These are phyloP conservation scores for Oidium heveae DNA, from an alignment of 2,329 filamentous ascomycete genomes.

Conservation along the genomic window DNA sequence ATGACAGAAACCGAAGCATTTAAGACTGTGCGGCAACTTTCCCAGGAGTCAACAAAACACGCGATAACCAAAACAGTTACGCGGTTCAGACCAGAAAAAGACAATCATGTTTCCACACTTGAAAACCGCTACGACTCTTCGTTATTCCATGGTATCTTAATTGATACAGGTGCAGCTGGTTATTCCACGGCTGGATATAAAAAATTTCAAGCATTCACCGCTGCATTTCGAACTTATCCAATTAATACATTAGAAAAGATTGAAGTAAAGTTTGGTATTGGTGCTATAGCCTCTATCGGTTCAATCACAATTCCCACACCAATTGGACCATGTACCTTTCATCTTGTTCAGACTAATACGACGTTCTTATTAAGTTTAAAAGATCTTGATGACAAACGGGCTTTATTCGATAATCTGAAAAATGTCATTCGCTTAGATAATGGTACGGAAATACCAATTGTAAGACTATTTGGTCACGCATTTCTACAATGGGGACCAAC, in stretches of 20 bases:
- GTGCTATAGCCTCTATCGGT: too few relatives aligned
- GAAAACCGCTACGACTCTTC: not conserved
- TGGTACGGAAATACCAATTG: not conserved
- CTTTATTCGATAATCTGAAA: not conserved
- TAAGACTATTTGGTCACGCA: not conserved
- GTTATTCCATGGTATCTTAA: not conserved
- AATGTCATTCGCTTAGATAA: not conserved
- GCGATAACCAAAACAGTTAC: not conserved
- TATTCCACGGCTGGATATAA: not conserved
- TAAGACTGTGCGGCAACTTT: not conserved
- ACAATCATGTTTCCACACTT: not conserved
- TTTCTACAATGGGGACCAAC: not conserved
- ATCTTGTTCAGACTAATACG: not conserved
- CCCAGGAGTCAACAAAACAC: not conserved
- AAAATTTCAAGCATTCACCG: not conserved
- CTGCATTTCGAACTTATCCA: not conserved
- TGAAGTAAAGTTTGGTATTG: too few relatives aligned
- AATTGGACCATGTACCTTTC: not conserved
- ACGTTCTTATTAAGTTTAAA: not conserved
- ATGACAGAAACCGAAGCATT: not conserved
- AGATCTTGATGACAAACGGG: not conserved
- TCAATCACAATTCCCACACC: too few relatives aligned
- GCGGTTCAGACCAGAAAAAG: not conserved
- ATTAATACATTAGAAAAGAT: too few relatives aligned
- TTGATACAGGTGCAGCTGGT: not conserved